Base-by-base conservation (phyloP, 306 rosid genomes). In the Cicer bijugum region DNA sequence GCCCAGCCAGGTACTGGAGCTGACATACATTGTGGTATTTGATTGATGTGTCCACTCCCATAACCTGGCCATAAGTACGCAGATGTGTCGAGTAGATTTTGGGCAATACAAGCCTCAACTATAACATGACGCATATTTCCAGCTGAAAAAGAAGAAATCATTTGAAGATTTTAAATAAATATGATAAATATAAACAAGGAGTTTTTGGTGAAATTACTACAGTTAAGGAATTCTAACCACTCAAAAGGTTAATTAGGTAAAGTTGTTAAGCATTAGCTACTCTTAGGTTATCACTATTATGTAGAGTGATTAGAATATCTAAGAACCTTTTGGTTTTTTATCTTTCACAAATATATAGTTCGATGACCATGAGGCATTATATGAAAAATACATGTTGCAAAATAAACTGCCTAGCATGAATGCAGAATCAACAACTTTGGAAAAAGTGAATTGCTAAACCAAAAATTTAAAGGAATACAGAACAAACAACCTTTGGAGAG, bases 51-150 rank as follows among this genome's bases (percentile, higher is more conserved):
- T 75, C 97, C 97, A 38, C 82, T 88, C 63, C 85, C 89, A 87
- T 89, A 94, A 61, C 97, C 97, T 47, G 92, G 95, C 99, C 99
- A 91, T 74, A 81, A 79, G 82, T 94, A 94, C 52, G 93, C 95
- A 39, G 95, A 85, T 14, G 95, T 88, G 69, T 91, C 99, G 50
- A 94, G 86, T 55, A 94, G 84, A 78, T 89, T 88, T 74, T 95
- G 89, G 39, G 97, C 85, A 81, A 94, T 90, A 76, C 92, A 94
- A 82, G 99, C 96, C 88, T 94, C 99, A 74, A 89, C 97, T 77
- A 94, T 87, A 86, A 94, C 81, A 87, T 94, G 97, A 43, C 90
- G 90, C 93, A 94, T 80, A 82, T 91, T 91, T 75, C 99, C 99
- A 74, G 99, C 99, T 91, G 96, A 75, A 80, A 81, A 72, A n/a